A percentile compares a stretch with the other conserved stretches of the same genome.
These are phyloP conservation scores for Cryptococcus floricola DNA, from an alignment of 1,284 basidiomycete genomes.

Conservation along the genomic window DNA sequence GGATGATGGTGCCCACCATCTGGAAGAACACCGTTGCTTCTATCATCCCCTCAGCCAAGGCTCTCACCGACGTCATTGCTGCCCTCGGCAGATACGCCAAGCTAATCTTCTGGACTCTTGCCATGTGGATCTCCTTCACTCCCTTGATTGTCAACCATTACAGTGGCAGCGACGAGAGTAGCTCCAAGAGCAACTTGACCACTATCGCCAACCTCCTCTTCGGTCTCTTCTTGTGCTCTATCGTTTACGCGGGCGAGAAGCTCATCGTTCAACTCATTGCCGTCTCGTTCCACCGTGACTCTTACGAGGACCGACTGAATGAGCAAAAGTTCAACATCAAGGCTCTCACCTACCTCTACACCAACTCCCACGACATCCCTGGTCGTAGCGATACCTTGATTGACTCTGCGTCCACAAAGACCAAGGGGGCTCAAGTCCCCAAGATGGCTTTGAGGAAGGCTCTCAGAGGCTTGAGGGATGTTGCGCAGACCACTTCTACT, in stretches of 20 bases:
- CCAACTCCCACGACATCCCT: slow-evolving; percentile 66
- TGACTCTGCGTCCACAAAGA: slow-evolving; percentile 44
- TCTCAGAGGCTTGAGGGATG: slow-evolving; percentile 64
- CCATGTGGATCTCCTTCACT: slow-evolving; percentile 64
- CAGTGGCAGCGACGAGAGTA: slow-evolving; percentile 19
- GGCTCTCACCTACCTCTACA: slow-evolving; percentile 71
- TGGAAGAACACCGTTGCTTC: slow-evolving; percentile 65
- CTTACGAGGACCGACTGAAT: slow-evolving; percentile 79
- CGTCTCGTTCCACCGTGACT: slow-evolving; percentile 71
- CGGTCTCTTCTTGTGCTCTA: slow-evolving; percentile 66
- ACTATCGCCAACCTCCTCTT: slow-evolving; percentile 65
- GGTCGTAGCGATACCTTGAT: slow-evolving; percentile 66
- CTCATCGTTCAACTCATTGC: slow-evolving; percentile 82
- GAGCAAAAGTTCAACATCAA: slow-evolving; percentile 78
- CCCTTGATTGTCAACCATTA: slow-evolving; percentile 57
- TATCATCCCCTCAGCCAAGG: slow-evolving; percentile 63
- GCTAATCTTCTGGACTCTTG: slow-evolving; percentile 66
- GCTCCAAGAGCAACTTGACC: slow-evolving; percentile 36
- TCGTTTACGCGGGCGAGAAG: slow-evolving; percentile 76
- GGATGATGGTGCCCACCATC: slow-evolving; percentile 60
- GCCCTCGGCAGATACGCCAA: slow-evolving; percentile 59
- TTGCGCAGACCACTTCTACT: slow-evolving; percentile 75
- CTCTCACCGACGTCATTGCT: slow-evolving; percentile 72
- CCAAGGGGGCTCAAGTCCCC: slow-evolving; percentile 55
- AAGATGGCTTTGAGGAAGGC: slow-evolving; percentile 66